Evolutionary conservation across 2,329 filamentous ascomycete genomes (phyloP).

Genomic region (Orbilia oligospora): DNA sequence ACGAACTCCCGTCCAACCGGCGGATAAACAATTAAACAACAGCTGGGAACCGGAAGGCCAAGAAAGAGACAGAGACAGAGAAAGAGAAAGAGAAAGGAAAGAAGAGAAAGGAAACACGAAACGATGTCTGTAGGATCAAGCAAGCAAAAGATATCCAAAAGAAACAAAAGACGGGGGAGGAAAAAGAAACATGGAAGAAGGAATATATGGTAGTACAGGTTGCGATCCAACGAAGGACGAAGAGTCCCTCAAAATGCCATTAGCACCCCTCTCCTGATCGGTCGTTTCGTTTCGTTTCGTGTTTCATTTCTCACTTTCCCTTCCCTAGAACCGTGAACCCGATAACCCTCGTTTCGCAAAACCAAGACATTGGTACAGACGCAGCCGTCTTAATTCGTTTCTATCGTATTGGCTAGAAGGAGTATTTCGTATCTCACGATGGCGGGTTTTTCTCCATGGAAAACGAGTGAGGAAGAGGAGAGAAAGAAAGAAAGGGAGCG

Average conservation of each 20-base stretch:
- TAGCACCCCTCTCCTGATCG: constrained; percentile 16
- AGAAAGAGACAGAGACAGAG: too few species aligned
- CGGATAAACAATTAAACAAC: constrained; percentile 41
- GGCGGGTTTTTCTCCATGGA: constrained; percentile 11
- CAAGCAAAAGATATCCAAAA: constrained; percentile 4
- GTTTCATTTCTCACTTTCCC: constrained; percentile 28
- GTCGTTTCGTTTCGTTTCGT: constrained; percentile 4
- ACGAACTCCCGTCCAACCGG: constrained; percentile 58
- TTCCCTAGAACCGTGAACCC: background rate
- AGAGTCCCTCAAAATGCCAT: constrained; percentile 29
- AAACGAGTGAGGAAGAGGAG: constrained; percentile 15
- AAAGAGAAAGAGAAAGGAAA: too few species aligned
- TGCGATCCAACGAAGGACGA: constrained; percentile 35
- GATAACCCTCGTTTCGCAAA: constrained; percentile 16
- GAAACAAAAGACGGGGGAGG: background rate
- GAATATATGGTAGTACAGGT: constrained; percentile 58
- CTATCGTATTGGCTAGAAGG: constrained; percentile 45
- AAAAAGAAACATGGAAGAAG: constrained; percentile 18
- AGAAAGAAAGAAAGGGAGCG: constrained; percentile 26
- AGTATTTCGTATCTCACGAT: constrained; percentile 45
- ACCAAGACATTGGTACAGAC: constrained; percentile 31
- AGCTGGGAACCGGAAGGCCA: constrained; percentile 12
- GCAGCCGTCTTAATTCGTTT: constrained; percentile 42
- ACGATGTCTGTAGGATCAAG: background rate
- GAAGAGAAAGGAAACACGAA: constrained; percentile 15